Evolutionary conservation across 2,329 filamentous ascomycete genomes (phyloP).

Genomic region (Huntiella abstrusa): DNA sequence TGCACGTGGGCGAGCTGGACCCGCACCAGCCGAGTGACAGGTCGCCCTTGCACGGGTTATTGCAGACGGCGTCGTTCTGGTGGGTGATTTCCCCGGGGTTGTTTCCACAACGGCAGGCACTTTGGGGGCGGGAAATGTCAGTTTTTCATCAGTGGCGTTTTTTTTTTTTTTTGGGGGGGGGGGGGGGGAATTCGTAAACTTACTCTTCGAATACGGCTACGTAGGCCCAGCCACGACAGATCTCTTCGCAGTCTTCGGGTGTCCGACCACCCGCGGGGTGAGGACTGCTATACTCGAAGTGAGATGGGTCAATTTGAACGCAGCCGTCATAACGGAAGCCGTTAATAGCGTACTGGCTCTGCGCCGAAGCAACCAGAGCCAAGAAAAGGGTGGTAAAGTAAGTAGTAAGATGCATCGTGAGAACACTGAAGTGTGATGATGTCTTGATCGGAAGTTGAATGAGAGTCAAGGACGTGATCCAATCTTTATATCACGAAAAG

Average conservation of each 20-base stretch:
- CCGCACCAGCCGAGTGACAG: conserved; percentile 10
- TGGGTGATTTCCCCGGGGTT: conserved; percentile 8
- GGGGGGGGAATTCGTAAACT: neutral
- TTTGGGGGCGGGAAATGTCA: neutral
- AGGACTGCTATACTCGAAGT: conserved; percentile 1
- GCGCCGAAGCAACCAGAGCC: conserved; percentile 4
- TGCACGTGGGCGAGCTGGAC: conserved; percentile 4
- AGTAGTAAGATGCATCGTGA: conserved; percentile 5
- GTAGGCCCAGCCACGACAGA: conserved; percentile 10
- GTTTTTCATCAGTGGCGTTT: neutral
- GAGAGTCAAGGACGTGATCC: too few relatives aligned
- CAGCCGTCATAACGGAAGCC: conserved; percentile 11
- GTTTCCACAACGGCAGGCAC: conserved; percentile 11
- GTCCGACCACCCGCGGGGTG: conserved; percentile 10
- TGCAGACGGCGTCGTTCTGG: conserved; percentile 10
- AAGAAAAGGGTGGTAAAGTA: neutral
- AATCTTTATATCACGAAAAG: too few relatives aligned
- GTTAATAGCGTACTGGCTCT: conserved; percentile 7
- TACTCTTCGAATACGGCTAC: conserved; percentile 12
- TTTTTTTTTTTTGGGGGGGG: too few relatives aligned
- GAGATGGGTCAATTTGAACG: conserved; percentile 3
- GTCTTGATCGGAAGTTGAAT: too few relatives aligned
- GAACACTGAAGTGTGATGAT: too few relatives aligned
- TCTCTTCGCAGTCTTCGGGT: conserved; percentile 12
- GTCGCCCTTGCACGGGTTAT: conserved; percentile 11